Evolutionary conservation across 805 yeast genomes (phyloP), one percentile per base, ranked within the genome.

Genomic region (Sugiyamaella qingdaonensis): DNA sequence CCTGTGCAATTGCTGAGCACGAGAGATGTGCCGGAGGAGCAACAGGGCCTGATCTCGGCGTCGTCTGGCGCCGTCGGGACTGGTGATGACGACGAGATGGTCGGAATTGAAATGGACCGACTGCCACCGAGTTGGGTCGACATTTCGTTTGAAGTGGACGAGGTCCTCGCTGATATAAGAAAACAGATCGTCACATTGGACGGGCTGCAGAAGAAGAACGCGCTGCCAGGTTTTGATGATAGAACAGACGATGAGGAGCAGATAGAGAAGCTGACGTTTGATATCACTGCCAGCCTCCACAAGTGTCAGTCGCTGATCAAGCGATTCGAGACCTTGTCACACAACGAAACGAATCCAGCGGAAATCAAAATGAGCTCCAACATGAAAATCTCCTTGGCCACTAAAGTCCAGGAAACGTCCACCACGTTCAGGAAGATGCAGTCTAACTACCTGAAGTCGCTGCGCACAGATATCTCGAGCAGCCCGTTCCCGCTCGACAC

Each of bases 171-270:
- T 1, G 73, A 75, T 27, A 81, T 88, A 36, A 78, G 78, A 44
- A 63, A 64, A 24, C 75, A 81, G 55, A 77, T 87, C 59, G 79
- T 76, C 49, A 80, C 78, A 60, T 75, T 92, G 61, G 83, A 82
- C 48, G 77, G 78, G 39, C 69, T 89, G 34, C 94, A 94, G 67
- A 85, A 86, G 67, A 86, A 85, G 69, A 85, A 90, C 60, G 75
- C 92, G 11, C 77, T 94, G 34, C 96, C 97, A 1, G 94, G 94
- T 18, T 88, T 89, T 65, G 84, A 80, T 60, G 98, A 94, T 68
- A 82, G 89, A 56, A 78, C 82, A 13, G 74, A 74, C 33, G 86
- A 88, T 59, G 97, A 91, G 58, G 78, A 77, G 48, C 81, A 81
- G 64, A 89, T 94, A 55, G 97, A 94, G 63, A 79, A 79, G 49